Base-by-base conservation (phyloP, 1,284 basidiomycete species). In the Exobasidium cylindrosporum region DNA sequence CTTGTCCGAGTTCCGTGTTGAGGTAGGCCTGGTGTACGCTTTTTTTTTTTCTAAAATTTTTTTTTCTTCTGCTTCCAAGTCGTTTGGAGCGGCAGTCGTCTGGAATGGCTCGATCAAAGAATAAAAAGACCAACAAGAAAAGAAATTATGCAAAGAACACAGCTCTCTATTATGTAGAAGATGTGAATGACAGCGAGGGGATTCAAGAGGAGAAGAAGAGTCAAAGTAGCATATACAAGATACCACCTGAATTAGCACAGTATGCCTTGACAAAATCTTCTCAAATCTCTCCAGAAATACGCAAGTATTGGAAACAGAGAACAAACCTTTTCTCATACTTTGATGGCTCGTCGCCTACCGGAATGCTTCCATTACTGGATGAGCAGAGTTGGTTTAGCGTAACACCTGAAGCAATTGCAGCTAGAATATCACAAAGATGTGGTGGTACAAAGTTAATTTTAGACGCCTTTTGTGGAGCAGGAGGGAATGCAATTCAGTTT, bases 401-500 rank as follows among this genome's bases (percentile, higher is more conserved):
- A 58, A 99, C 96, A 0, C 95, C 96, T 0, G 94, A 98, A 74
- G 84, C 85, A 35, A 88, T 99, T 17, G 96, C 95, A 2, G 82
- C 86, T 64, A 92, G 93, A 75, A 96, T 97, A 54, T 95, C 96
- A 0, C 88, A 92, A 67, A 83, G 94, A 29, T 96, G 94, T 83
- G 21, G 53, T 23, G 66, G 67, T 40, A 66, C 76, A 5, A n/a
- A n/a, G n/a, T 66, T 70, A 1, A 84, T 94, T 55, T 83, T 95
- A 28, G 96, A 99, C 76, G 92, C 92, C 0, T 98, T 97, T 77
- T 97, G 93, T 76, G 96, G 96, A 0, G 94, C 97, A 0, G 96
- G 96, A 7, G 96, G 96, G 2, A 99, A 99, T 74, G 87, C 93
- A 0, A 98, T 98, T 61, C 92, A 93, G 10, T 97, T 98, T 81